phyloP scores from a whole-genome alignment of 306 rosid genomes.

The Castanospermum australe region DNA sequence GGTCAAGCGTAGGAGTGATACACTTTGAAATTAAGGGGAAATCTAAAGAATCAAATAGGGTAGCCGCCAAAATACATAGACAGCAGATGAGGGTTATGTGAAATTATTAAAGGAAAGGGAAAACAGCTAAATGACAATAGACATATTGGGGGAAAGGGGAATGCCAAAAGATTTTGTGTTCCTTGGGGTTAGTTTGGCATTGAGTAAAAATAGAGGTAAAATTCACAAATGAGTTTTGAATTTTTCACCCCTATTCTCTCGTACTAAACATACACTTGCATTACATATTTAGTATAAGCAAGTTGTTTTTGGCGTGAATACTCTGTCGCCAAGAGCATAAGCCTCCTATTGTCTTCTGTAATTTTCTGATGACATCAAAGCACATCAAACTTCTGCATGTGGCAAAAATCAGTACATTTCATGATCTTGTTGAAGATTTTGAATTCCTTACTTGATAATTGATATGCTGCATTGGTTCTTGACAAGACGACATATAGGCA shows the following conservation, averaged over 20 bases:
- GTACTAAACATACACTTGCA: too few relatives aligned
- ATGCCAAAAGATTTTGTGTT: not conserved
- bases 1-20: not conserved
- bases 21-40: not conserved
- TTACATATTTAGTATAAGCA: constrained; percentile 5
- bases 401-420: not conserved
- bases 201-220: too few relatives aligned
- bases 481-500: constrained; percentile 26
- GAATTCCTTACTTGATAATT: too few relatives aligned
- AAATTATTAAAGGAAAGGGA: not conserved
- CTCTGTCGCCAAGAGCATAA: not conserved
- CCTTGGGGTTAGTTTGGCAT: too few relatives aligned
- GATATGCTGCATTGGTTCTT: constrained; percentile 29
- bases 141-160: not conserved
- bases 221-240: too few relatives aligned
- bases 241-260: too few relatives aligned
- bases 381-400: constrained; percentile 18
- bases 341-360: not conserved
- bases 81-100: not conserved
- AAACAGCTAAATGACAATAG: not conserved
- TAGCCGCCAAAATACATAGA: not conserved
- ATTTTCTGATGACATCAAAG: constrained; percentile 8
- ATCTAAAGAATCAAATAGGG: not conserved
- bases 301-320: not conserved
- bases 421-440: constrained; percentile 24